These are phyloP conservation scores for Begonia fuchsioides DNA, from an alignment of 306 rosid genomes.

Conservation along the genomic window DNA sequence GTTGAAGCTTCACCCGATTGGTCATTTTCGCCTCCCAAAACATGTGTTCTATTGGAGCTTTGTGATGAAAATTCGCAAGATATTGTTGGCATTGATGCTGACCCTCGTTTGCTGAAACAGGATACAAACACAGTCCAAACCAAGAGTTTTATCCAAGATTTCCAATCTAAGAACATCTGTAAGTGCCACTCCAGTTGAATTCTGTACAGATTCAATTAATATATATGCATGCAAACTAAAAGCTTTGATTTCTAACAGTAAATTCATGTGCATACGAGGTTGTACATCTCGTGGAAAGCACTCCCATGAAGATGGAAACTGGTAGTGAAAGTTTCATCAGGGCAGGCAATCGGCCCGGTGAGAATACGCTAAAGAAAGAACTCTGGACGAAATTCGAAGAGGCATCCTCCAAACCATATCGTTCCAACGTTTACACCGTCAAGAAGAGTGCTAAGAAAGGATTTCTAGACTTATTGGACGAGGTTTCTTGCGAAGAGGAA, in stretches of 20 bases:
- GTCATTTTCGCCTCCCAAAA: slow-evolving; percentile 77
- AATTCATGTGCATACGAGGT: slow-evolving; percentile 16
- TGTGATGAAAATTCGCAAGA: slow-evolving; percentile 33
- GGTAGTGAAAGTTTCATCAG: slow-evolving; percentile 38
- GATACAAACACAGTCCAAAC: too few species aligned
- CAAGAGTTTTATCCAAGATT: too few species aligned
- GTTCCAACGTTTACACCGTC: slow-evolving; percentile 10
- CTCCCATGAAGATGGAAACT: slow-evolving; percentile 51
- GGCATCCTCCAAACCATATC: slow-evolving; percentile 34
- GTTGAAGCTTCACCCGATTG: slow-evolving; percentile 59
- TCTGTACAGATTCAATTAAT: too few species aligned
- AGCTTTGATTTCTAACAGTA: background rate
- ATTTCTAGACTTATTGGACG: slow-evolving; percentile 74
- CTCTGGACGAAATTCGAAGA: slow-evolving; percentile 83
- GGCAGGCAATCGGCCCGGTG: slow-evolving; percentile 59
- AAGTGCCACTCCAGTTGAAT: background rate
- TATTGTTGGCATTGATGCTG: slow-evolving; percentile 13
- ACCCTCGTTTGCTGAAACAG: background rate
- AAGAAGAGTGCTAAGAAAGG: slow-evolving; percentile 32
- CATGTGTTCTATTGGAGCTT: slow-evolving; percentile 70
- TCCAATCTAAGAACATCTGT: too few species aligned
- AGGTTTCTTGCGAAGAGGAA: slow-evolving; percentile 45
- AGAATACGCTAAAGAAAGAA: slow-evolving; percentile 83
- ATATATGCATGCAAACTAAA: too few species aligned
- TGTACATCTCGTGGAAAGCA: slow-evolving; percentile 28